These are phyloP conservation scores for Ceratocystis smalleyi DNA, from an alignment of 2,329 filamentous ascomycete genomes.

Conservation along the genomic window DNA sequence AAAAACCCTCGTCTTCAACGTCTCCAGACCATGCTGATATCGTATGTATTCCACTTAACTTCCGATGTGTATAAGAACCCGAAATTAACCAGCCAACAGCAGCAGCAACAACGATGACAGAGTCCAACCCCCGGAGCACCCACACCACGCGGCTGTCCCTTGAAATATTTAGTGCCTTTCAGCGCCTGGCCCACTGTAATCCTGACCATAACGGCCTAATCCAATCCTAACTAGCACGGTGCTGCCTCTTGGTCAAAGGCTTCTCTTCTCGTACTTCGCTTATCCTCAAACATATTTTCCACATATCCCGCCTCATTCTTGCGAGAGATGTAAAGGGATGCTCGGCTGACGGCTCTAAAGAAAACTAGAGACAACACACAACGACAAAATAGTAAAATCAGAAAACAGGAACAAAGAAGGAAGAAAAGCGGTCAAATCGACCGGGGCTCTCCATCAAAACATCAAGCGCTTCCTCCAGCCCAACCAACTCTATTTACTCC, in stretches of 20 bases:
- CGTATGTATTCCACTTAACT: background rate
- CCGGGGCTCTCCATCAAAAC: background rate
- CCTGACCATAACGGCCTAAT: too few species aligned
- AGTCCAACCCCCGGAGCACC: too few species aligned
- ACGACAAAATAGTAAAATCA: background rate
- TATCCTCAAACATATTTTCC: constrained; percentile 1
- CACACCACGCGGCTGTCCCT: too few species aligned
- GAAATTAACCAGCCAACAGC: background rate
- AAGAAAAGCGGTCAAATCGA: background rate
- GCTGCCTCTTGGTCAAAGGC: background rate
- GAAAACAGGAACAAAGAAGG: background rate
- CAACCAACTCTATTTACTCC: background rate
- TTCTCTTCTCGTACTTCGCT: background rate
- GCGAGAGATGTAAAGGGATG: background rate
- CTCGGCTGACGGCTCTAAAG: background rate
- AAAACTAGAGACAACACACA: background rate
- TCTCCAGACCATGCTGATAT: background rate
- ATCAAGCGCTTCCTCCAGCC: background rate
- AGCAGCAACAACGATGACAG: too few species aligned
- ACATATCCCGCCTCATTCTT: background rate
- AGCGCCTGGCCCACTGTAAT: background rate
- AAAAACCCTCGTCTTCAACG: background rate
- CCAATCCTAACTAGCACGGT: background rate
- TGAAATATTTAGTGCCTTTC: background rate
- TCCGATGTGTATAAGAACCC: background rate